These are phyloP conservation scores for Akebia trifoliata DNA, from an alignment of 164 flowering plant genomes.

Conservation along the genomic window DNA sequence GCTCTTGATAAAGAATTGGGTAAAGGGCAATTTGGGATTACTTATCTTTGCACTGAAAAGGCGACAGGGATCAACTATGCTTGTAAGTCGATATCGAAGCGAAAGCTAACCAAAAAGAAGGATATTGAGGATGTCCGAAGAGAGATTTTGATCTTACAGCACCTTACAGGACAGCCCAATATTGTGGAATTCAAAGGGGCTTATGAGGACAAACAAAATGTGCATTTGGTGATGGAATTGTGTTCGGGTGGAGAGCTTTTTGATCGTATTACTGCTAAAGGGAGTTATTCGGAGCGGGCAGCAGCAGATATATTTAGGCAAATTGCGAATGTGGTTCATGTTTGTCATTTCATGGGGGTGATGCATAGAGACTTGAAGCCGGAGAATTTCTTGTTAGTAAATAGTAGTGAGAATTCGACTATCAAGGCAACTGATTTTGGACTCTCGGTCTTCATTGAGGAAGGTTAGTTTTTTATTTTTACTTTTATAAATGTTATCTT, in stretches of 20 bases:
- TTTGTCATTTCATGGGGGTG: slow-evolving; percentile 92
- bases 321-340: slow-evolving; percentile 84
- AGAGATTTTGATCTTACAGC: slow-evolving; percentile 65
- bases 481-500: too few species aligned
- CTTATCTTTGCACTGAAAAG: slow-evolving; percentile 65
- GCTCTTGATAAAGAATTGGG: slow-evolving; percentile 62
- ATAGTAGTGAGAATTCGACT: slow-evolving; percentile 45
- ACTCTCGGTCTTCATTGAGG: slow-evolving; percentile 81
- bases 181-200: slow-evolving; percentile 82
- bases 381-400: slow-evolving; percentile 76
- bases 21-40: slow-evolving; percentile 78
- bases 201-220: slow-evolving; percentile 53
- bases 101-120: slow-evolving; percentile 41
- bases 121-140: slow-evolving; percentile 66
- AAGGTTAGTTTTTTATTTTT: slow-evolving; percentile 38
- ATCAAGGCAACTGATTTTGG: slow-evolving; percentile 85
- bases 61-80: slow-evolving; percentile 57
- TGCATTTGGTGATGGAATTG: slow-evolving; percentile 86
- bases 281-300: slow-evolving; percentile 62
- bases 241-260: slow-evolving; percentile 92
- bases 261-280: slow-evolving; percentile 59
- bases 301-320: slow-evolving; percentile 64
- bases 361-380: slow-evolving; percentile 94
- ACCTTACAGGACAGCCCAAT: slow-evolving; percentile 80
- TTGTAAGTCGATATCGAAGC: slow-evolving; percentile 72